A percentile compares a stretch with the other conserved stretches of the same genome.
phyloP scores from a whole-genome alignment of 345 rosid genomes.

The Euphorbia tirucalli region DNA sequence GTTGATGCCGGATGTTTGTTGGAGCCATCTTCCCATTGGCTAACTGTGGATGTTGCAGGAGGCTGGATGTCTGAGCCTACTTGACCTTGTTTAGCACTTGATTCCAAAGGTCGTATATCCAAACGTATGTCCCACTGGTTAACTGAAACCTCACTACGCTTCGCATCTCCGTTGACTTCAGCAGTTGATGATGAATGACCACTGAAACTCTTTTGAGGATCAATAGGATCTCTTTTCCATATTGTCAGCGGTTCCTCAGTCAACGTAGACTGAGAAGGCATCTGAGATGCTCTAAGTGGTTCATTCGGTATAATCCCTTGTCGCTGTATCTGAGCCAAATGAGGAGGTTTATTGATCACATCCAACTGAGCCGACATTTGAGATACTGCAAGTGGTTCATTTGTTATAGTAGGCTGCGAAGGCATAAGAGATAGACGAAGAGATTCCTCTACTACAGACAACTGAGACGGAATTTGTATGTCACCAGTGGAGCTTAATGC shows the following conservation, averaged over 20 bases:
- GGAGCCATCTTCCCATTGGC: slow-evolving; percentile 23
- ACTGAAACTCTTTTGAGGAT: slow-evolving; percentile 37
- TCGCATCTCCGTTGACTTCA: slow-evolving; percentile 39
- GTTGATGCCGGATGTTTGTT: slow-evolving; percentile 16
- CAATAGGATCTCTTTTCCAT: slow-evolving; percentile 24
- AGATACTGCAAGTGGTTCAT: slow-evolving; percentile 7
- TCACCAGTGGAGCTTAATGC: slow-evolving; percentile 72
- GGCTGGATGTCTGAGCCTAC: slow-evolving; percentile 13
- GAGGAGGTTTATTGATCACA: background rate
- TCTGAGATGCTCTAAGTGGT: slow-evolving; percentile 5
- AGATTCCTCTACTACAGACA: slow-evolving; percentile 33
- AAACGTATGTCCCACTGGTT: slow-evolving; percentile 51
- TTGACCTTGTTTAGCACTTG: slow-evolving; percentile 17
- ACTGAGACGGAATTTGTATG: slow-evolving; percentile 47
- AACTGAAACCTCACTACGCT: slow-evolving; percentile 41
- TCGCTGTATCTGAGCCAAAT: slow-evolving; percentile 4
- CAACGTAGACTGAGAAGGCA: slow-evolving; percentile 14
- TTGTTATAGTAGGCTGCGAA: slow-evolving; percentile 23
- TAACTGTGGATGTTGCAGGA: slow-evolving; percentile 4
- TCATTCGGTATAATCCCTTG: slow-evolving; percentile 9
- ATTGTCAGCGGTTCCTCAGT: slow-evolving; percentile 11
- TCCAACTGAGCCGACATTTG: slow-evolving; percentile 15
- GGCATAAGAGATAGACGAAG: slow-evolving; percentile 20
- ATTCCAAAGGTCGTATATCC: slow-evolving; percentile 43
- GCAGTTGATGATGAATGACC: slow-evolving; percentile 44